Conservation (phyloP, 129 eudicot species). For the Flaveria sonorensis region DNA sequence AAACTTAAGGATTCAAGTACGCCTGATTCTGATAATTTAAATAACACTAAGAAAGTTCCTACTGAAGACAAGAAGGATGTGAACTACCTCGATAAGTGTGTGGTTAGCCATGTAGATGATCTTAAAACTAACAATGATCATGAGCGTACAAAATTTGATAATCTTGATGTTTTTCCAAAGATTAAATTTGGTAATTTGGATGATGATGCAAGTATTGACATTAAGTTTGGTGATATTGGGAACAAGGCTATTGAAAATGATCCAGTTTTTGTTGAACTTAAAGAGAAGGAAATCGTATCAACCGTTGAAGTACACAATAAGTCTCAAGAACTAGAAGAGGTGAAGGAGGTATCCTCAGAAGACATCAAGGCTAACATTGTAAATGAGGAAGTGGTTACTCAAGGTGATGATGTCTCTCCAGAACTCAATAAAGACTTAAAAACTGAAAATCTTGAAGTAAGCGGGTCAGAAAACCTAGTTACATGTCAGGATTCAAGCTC, state of each 20-base stretch:
- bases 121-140: slow-evolving; percentile 19
- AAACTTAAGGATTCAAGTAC: slow-evolving; percentile 30
- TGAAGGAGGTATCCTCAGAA: slow-evolving; percentile 54
- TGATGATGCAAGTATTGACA: slow-evolving; percentile 55
- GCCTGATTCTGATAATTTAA: slow-evolving; percentile 22
- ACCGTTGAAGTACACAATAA: slow-evolving; percentile 28
- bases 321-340: slow-evolving; percentile 43
- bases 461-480: slow-evolving; percentile 31
- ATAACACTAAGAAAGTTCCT: slow-evolving; percentile 17
- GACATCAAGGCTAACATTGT: slow-evolving; percentile 42
- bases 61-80: slow-evolving; percentile 38
- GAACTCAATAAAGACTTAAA: slow-evolving; percentile 22
- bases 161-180: slow-evolving; percentile 50
- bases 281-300: slow-evolving; percentile 35
- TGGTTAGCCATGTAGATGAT: slow-evolving; percentile 46
- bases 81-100: slow-evolving; percentile 53
- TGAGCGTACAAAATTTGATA: slow-evolving; percentile 34
- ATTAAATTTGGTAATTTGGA: slow-evolving; percentile 89
- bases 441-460: slow-evolving; percentile 34
- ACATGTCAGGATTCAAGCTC: slow-evolving; percentile 31
- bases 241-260: slow-evolving; percentile 34
- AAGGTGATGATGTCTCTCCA: slow-evolving; percentile 28
- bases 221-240: slow-evolving; percentile 52
- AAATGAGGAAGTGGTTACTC: slow-evolving; percentile 42
- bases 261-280: slow-evolving; percentile 33